phyloP scores from a whole-genome alignment of 2,329 filamentous ascomycete genomes.

The Neonectria coccinea region DNA sequence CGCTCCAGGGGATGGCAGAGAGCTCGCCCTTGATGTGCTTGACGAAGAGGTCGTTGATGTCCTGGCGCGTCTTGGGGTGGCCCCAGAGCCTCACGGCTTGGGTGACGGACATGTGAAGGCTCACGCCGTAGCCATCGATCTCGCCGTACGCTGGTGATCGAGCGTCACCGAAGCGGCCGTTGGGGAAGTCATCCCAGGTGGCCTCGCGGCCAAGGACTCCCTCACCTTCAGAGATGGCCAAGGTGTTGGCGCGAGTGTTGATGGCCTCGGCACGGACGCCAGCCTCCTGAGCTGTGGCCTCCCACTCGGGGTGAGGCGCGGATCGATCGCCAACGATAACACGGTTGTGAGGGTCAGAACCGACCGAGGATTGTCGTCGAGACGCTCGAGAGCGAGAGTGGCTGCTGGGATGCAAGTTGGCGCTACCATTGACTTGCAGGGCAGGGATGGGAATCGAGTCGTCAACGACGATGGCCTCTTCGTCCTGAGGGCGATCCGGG shows the following conservation, averaged over 20 bases:
- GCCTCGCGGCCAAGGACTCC: conserved; percentile 91
- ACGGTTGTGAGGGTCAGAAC: conserved; percentile 87
- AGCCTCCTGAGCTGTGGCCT: conserved; percentile 81
- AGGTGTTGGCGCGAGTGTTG: conserved; percentile 83
- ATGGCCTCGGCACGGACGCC: conserved; percentile 79
- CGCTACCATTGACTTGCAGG: conserved; percentile 62
- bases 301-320: conserved; percentile 71
- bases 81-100: conserved; percentile 90
- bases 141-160: conserved; percentile 94
- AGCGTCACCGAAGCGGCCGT: conserved; percentile 94
- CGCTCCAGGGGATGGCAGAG: conserved; percentile 90
- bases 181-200: conserved; percentile 98
- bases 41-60: conserved; percentile 85
- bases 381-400: conserved; percentile 51
- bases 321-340: conserved; percentile 80
- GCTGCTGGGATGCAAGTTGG: conserved; percentile 48
- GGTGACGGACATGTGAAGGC: conserved; percentile 87
- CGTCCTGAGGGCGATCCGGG: conserved; percentile 67
- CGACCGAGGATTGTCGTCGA: conserved; percentile 80
- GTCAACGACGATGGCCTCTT: conserved; percentile 64
- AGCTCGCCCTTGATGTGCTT: conserved; percentile 84
- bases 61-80: conserved; percentile 73
- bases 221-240: conserved; percentile 94
- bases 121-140: conserved; percentile 98
- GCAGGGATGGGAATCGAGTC: conserved; percentile 41